These are phyloP conservation scores for Serendipita sp. DNA, from an alignment of 1,284 basidiomycete genomes.

Conservation along the genomic window DNA sequence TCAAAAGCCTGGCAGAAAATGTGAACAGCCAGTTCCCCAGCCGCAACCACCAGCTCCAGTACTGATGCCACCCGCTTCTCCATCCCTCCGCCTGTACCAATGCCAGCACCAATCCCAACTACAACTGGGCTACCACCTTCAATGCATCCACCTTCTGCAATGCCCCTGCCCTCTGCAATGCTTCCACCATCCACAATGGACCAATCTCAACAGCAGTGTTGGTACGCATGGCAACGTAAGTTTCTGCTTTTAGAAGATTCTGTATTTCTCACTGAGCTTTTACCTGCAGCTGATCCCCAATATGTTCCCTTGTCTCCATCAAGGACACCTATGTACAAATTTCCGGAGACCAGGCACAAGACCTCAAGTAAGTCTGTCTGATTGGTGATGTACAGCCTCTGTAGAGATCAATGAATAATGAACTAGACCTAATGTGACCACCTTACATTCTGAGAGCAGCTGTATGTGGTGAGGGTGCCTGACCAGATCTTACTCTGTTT, in stretches of 20 bases:
- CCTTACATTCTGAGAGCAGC: too few species aligned
- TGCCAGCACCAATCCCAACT: conserved; percentile 9
- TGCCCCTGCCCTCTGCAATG: conserved; percentile 10
- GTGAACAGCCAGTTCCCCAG: conserved; percentile 27
- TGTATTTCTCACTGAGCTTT: conserved; percentile 6
- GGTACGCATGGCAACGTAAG: conserved; percentile 61
- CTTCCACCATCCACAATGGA: conserved; percentile 7
- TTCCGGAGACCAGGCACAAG: conserved; percentile 1
- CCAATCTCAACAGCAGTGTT: conserved; percentile 30
- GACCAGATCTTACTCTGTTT: too few species aligned
- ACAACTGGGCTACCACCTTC: conserved; percentile 8
- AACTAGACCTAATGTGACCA: too few species aligned
- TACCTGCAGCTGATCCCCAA: conserved; percentile 30
- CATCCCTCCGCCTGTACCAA: conserved; percentile 12
- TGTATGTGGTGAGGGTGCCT: too few species aligned
- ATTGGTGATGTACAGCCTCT: too few species aligned
- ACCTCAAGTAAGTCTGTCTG: too few species aligned
- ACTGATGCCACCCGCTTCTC: conserved; percentile 14
- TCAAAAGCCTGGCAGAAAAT: conserved; percentile 35
- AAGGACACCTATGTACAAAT: conserved; percentile 11
- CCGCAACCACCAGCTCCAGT: conserved; percentile 29
- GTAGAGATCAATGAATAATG: too few species aligned
- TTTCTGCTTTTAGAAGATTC: conserved; percentile 13
- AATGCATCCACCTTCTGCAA: background rate
- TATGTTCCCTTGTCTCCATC: conserved; percentile 32